phyloP scores from a whole-genome alignment of 1,284 basidiomycete genomes.

The Sphaerobolus stellatus region DNA sequence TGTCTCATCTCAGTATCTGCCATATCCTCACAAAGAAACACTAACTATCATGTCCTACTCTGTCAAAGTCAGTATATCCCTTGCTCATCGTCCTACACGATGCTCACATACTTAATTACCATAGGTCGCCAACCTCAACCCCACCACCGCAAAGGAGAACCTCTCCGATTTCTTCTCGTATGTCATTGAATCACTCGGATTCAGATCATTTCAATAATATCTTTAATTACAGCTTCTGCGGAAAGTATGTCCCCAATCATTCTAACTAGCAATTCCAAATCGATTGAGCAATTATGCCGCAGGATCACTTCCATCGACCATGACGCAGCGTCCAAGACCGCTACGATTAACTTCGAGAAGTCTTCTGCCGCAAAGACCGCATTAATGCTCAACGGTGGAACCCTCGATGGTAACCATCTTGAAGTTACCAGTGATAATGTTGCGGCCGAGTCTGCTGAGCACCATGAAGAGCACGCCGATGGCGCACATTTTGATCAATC shows the following conservation, averaged over 20 bases:
- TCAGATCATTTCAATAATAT: slow-evolving; percentile 13
- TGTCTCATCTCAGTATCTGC: too few species aligned
- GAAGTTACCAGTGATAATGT: slow-evolving; percentile 64
- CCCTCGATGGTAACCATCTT: slow-evolving; percentile 61
- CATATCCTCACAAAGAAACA: too few species aligned
- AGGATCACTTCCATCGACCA: slow-evolving; percentile 67
- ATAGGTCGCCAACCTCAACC: slow-evolving; percentile 65
- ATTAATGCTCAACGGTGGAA: slow-evolving; percentile 74
- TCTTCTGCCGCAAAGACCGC: slow-evolving; percentile 77
- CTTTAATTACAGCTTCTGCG: slow-evolving; percentile 60
- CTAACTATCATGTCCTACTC: slow-evolving; percentile 16
- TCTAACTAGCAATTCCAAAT: too few species aligned
- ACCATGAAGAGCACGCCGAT: slow-evolving; percentile 30
- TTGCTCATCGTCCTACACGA: neutral
- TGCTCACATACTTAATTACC: neutral
- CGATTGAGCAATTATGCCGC: neutral
- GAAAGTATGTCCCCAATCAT: slow-evolving; percentile 59
- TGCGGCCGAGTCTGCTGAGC: slow-evolving; percentile 50
- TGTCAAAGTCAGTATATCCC: slow-evolving; percentile 21
- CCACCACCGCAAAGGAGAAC: slow-evolving; percentile 57
- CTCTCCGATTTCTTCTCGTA: slow-evolving; percentile 79
- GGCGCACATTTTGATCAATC: slow-evolving; percentile 60
- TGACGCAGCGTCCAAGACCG: slow-evolving; percentile 34
- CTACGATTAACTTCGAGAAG: slow-evolving; percentile 73
- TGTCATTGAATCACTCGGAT: slow-evolving; percentile 21